Conservation (phyloP, 2,329 filamentous ascomycete species). For the Xylariaceae sp. region DNA sequence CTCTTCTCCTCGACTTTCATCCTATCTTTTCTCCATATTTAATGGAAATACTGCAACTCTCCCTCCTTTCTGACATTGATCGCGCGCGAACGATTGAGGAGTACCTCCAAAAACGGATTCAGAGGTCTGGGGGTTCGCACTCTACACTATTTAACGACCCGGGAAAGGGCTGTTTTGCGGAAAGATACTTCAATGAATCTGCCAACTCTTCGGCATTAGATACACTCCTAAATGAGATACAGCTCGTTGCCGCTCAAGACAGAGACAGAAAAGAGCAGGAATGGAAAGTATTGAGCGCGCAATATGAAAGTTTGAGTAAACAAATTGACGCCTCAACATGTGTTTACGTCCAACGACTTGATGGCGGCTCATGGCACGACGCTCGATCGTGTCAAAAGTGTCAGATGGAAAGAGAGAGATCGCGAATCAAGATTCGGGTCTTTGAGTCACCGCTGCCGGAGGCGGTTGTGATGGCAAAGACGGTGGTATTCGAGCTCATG, state of each 20-base stretch:
- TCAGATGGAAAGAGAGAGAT: slow-evolving; percentile 31
- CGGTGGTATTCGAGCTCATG: slow-evolving; percentile 46
- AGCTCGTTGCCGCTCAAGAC: slow-evolving; percentile 19
- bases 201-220: slow-evolving; percentile 25
- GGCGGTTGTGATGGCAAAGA: slow-evolving; percentile 34
- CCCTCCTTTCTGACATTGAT: slow-evolving; percentile 48
- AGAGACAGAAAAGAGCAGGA: slow-evolving; percentile 36
- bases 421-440: slow-evolving; percentile 39
- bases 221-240: slow-evolving; percentile 27
- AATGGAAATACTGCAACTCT: slow-evolving; percentile 58
- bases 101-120: slow-evolving; percentile 48
- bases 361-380: slow-evolving; percentile 29
- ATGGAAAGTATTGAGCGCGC: slow-evolving; percentile 35
- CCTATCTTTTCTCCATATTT: slow-evolving; percentile 52
- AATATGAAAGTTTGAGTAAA: slow-evolving; percentile 39
- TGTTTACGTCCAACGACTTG: slow-evolving; percentile 27
- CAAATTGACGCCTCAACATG: slow-evolving; percentile 38
- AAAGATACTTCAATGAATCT: slow-evolving; percentile 47
- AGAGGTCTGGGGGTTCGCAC: slow-evolving; percentile 14
- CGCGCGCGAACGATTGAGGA: slow-evolving; percentile 51
- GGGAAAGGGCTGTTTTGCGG: slow-evolving; percentile 48
- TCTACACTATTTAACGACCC: slow-evolving; percentile 54
- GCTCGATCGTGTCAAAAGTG: slow-evolving; percentile 41
- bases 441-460: slow-evolving; percentile 47
- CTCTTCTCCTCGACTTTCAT: slow-evolving; percentile 54